Conservation (phyloP, 768 basidiomycete species). For the Leccinum boreale region DNA sequence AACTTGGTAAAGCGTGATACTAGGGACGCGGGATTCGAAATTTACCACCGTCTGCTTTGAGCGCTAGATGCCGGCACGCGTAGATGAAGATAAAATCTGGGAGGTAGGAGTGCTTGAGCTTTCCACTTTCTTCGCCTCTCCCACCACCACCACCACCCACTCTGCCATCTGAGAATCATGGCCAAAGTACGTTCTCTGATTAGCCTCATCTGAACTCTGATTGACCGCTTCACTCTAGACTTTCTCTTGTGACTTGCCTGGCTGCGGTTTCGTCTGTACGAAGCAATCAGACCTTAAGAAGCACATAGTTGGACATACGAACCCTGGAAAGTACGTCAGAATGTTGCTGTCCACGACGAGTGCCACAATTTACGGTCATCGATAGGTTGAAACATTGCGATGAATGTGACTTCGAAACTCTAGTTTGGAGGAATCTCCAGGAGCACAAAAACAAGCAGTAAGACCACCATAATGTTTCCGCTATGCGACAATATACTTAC, state of each 20-base stretch:
- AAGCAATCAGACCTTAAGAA: not conserved
- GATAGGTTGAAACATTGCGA: not conserved
- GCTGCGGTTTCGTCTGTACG: not conserved
- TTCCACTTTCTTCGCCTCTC: too few species aligned
- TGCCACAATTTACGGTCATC: not conserved
- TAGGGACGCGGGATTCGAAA: too few species aligned
- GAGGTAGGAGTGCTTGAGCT: too few species aligned
- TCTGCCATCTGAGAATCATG: not conserved
- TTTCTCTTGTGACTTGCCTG: not conserved
- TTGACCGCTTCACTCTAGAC: not conserved
- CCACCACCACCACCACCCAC: not conserved
- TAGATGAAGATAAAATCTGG: too few species aligned
- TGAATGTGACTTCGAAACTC: not conserved
- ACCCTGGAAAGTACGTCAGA: too few species aligned
- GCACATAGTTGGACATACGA: not conserved
- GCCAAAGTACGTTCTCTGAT: not conserved
- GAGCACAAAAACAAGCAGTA: too few species aligned
- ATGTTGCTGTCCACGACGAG: not conserved
- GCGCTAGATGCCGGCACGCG: too few species aligned
- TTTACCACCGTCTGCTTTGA: too few species aligned
- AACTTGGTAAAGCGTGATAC: too few species aligned
- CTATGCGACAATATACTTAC: too few species aligned
- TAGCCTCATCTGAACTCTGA: not conserved
- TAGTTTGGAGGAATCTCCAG: too few species aligned
- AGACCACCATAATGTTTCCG: too few species aligned